phyloP scores from a whole-genome alignment of 2,329 filamentous ascomycete species.

The Penicillium occitanis region DNA sequence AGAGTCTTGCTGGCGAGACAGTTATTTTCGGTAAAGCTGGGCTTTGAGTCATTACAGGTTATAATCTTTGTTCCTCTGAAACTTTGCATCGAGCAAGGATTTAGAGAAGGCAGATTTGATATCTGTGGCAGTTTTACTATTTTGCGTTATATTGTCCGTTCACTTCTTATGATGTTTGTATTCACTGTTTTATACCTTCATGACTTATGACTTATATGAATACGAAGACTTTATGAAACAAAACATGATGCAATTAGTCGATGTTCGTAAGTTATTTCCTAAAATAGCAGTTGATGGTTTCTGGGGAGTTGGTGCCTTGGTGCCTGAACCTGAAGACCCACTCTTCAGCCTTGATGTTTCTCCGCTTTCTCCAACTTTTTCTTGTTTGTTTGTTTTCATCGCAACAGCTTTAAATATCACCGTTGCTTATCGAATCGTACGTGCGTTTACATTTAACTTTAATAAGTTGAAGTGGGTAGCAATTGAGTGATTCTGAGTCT shows the following conservation, averaged over 20 bases:
- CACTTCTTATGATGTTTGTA: neutral
- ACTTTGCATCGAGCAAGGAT: neutral
- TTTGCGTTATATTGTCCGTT: neutral
- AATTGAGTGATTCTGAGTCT: neutral
- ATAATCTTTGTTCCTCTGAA: neutral
- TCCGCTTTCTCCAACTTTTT: neutral
- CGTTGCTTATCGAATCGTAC: too few species aligned
- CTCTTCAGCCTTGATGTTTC: neutral
- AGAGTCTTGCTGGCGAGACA: slow-evolving; percentile 19
- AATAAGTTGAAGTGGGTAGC: neutral
- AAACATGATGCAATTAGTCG: neutral
- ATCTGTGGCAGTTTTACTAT: slow-evolving; percentile 8
- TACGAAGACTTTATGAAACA: neutral
- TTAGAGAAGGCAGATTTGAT: slow-evolving; percentile 10
- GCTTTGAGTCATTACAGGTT: slow-evolving; percentile 13
- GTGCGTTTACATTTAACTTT: too few species aligned
- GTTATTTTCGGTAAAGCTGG: slow-evolving; percentile 16
- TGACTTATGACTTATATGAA: neutral
- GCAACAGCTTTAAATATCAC: neutral
- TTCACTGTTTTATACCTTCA: neutral
- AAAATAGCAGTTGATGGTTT: neutral
- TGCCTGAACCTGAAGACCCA: neutral
- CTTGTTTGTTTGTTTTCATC: neutral
- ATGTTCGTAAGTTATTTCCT: slow-evolving; percentile 6
- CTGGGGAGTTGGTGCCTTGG: neutral